phyloP scores from a whole-genome alignment of 345 rosid species.

The Excoecaria cochinchinensis region DNA sequence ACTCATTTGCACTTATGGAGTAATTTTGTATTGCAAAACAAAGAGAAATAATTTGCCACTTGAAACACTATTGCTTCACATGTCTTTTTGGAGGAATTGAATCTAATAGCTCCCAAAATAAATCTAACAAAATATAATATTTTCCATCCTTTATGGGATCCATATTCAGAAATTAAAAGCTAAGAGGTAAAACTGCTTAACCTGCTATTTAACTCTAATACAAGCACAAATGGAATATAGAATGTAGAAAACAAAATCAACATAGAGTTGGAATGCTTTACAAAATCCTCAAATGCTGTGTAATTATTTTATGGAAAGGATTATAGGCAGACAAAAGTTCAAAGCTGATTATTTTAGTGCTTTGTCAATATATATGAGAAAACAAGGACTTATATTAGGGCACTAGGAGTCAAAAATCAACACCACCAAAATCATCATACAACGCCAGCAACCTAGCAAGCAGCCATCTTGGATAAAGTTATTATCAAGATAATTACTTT shows the following conservation, averaged over 20 bases:
- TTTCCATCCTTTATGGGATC: neutral
- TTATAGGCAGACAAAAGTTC: neutral
- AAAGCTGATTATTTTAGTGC: slow-evolving; percentile 1
- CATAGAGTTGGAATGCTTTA: neutral
- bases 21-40: neutral
- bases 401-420: neutral
- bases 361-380: neutral
- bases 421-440: neutral
- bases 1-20: neutral
- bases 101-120: neutral
- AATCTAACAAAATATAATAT: neutral
- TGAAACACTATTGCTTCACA: neutral
- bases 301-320: too few species aligned
- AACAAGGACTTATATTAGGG: neutral
- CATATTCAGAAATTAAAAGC: neutral
- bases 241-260: neutral
- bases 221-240: neutral
- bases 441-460: neutral
- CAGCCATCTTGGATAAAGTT: too few species aligned
- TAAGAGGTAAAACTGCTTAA: neutral
- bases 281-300: too few species aligned
- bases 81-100: neutral
- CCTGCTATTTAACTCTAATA: neutral
- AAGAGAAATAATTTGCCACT: neutral
- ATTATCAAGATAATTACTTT: too few species aligned